phyloP scores from a whole-genome alignment of 2,329 filamentous ascomycete genomes.

The Cytospora chrysosperma region DNA sequence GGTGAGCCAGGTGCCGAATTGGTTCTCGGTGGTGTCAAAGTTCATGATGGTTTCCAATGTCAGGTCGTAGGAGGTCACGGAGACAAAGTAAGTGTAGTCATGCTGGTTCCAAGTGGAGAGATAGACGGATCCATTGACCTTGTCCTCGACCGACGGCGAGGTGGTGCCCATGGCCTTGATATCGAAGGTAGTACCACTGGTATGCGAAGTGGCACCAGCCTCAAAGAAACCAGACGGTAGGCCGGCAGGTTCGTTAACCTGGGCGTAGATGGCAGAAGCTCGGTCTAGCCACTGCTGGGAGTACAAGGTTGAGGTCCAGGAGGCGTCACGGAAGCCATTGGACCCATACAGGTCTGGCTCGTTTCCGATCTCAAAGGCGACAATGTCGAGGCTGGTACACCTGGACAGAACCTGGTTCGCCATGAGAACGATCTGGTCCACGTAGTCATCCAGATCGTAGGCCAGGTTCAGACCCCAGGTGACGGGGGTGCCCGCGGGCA shows the following conservation, averaged over 20 bases:
- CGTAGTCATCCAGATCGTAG: conserved; percentile 44
- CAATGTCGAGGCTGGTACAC: conserved; percentile 30
- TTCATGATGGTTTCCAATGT: conserved; percentile 45
- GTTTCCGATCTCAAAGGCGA: conserved; percentile 34
- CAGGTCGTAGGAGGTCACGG: conserved; percentile 42
- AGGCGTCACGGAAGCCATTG: conserved; percentile 44
- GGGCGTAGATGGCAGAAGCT: conserved; percentile 42
- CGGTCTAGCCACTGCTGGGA: conserved; percentile 46
- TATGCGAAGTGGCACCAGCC: conserved; percentile 47
- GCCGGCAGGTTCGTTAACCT: conserved; percentile 42
- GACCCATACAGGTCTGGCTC: conserved; percentile 34
- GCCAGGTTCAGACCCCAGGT: conserved; percentile 51
- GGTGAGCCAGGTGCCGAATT: conserved; percentile 46
- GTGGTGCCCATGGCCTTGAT: conserved; percentile 40
- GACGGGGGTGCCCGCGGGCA: conserved; percentile 48
- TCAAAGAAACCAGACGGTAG: conserved; percentile 47
- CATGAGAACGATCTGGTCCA: conserved; percentile 41
- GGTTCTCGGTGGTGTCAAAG: conserved; percentile 44
- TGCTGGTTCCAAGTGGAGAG: conserved; percentile 49
- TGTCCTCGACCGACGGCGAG: conserved; percentile 35
- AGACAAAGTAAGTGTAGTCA: conserved; percentile 53
- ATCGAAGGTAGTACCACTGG: conserved; percentile 50
- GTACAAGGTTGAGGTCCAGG: conserved; percentile 45
- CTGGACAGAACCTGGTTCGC: conserved; percentile 33
- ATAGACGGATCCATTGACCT: conserved; percentile 33